Evolutionary conservation across 2,329 filamentous ascomycete species (phyloP).

Genomic region (Pseudocercospora fuligena): DNA sequence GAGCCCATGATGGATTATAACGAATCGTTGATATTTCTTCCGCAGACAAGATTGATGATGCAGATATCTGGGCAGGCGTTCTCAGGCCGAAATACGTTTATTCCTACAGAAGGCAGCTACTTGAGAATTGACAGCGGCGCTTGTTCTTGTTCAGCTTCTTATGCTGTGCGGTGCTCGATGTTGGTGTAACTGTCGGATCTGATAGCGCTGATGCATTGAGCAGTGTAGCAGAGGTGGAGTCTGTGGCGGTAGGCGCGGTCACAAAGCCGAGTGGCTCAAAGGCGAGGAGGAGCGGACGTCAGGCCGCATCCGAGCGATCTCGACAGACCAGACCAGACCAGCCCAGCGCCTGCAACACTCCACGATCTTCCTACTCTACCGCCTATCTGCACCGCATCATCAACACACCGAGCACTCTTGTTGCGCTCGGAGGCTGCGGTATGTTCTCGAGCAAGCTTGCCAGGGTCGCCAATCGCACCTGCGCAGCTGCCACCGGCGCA

Average conservation of each 20-base stretch:
- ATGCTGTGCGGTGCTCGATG: background rate
- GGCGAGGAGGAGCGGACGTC: background rate
- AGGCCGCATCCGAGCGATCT: background rate
- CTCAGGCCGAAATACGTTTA: background rate
- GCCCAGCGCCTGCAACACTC: no score
- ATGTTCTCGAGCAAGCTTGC: conserved; percentile 42
- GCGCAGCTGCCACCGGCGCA: conserved; percentile 28
- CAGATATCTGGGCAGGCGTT: background rate
- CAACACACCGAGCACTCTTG: background rate
- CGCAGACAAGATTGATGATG: background rate
- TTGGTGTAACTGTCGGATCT: background rate
- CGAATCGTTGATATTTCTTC: background rate
- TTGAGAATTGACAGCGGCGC: background rate
- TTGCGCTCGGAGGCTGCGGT: conserved; percentile 6
- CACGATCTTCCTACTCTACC: conserved; percentile 1
- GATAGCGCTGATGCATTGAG: background rate
- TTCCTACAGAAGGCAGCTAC: background rate
- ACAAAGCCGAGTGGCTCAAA: background rate
- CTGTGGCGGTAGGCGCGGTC: background rate
- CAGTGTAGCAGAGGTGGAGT: background rate
- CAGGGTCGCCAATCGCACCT: conserved; percentile 39
- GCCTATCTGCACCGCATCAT: background rate
- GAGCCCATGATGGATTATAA: conserved; percentile 20
- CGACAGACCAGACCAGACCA: background rate
- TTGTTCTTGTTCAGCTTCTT: background rate